A percentile compares a stretch with the other conserved stretches of the same genome.
These are phyloP conservation scores for Fusarium tuaranense DNA, from an alignment of 2,329 filamentous ascomycete genomes.

Conservation along the genomic window DNA sequence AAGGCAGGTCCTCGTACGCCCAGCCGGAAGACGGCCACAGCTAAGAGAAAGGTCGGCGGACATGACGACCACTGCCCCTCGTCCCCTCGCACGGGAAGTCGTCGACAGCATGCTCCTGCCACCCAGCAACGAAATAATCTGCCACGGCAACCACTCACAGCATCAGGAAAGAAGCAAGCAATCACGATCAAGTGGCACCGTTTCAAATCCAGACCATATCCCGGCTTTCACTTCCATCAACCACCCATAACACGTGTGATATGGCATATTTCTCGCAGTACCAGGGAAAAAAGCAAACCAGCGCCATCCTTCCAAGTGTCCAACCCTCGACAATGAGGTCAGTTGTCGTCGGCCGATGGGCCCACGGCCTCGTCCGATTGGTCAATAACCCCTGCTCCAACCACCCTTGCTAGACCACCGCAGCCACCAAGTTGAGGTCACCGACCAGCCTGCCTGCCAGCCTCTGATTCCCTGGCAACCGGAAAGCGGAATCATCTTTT, in stretches of 20 bases:
- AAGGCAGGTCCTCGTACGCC: conserved; percentile 24
- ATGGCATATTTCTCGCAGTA: conserved; percentile 10
- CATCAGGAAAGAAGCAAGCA: conserved; percentile 14
- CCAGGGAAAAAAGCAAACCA: conserved; percentile 9
- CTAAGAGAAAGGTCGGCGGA: conserved; percentile 9
- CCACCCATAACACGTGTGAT: conserved; percentile 32
- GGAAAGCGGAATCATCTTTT: conserved; percentile 30
- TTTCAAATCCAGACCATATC: conserved; percentile 19
- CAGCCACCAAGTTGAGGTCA: conserved; percentile 26
- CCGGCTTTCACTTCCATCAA: conserved; percentile 11
- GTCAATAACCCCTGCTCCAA: conserved; percentile 27
- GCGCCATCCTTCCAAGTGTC: conserved; percentile 5
- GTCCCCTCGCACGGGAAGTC: conserved; percentile 1
- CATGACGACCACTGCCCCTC: conserved; percentile 31
- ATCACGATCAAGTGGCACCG: conserved; percentile 22
- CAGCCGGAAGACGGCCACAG: conserved; percentile 37
- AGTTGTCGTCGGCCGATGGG: conserved; percentile 36
- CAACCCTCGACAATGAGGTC: conserved; percentile 39
- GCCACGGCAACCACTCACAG: conserved; percentile 20
- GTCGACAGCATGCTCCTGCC: conserved; percentile 4
- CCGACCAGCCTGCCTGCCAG: conserved; percentile 10
- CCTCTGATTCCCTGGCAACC: conserved; percentile 37
- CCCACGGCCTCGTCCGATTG: conserved; percentile 32
- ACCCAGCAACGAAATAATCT: conserved; percentile 6
- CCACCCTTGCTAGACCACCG: conserved; percentile 23